Percentiles rank a stretch among this genome's conserved stretches.
phyloP scores from a whole-genome alignment of 2,329 filamentous ascomycete species.

The Magnaporthiopsis rhizophila region DNA sequence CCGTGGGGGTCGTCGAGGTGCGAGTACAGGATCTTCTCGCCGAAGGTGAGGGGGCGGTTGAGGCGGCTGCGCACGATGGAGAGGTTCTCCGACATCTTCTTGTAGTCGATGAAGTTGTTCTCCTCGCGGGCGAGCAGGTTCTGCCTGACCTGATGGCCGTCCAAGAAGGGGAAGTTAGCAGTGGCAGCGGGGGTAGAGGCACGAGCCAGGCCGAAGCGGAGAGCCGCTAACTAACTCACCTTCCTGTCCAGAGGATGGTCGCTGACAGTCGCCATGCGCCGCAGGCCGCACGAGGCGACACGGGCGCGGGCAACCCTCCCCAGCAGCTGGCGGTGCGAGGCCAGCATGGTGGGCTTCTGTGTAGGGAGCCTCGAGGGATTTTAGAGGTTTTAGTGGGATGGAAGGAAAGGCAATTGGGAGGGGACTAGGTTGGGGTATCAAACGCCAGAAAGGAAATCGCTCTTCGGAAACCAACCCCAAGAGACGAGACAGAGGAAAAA shows the following conservation, averaged over 20 bases:
- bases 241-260: slow-evolving; percentile 86
- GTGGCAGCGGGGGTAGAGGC: background rate
- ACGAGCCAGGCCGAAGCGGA: background rate
- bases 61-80: slow-evolving; percentile 80
- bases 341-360: slow-evolving; percentile 49
- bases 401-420: slow-evolving; percentile 23
- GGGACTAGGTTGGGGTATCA: slow-evolving; percentile 18
- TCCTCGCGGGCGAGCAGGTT: slow-evolving; percentile 77
- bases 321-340: slow-evolving; percentile 58
- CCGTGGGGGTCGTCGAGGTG: slow-evolving; percentile 94
- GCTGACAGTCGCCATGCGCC: slow-evolving; percentile 75
- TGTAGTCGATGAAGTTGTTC: slow-evolving; percentile 97
- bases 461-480: background rate
- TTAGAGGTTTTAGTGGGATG: slow-evolving; percentile 8
- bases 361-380: slow-evolving; percentile 14
- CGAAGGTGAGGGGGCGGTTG: slow-evolving; percentile 82
- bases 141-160: slow-evolving; percentile 61
- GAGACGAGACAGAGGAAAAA: background rate
- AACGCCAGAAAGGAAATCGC: slow-evolving; percentile 6
- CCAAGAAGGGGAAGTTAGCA: slow-evolving; percentile 7
- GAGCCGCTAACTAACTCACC: slow-evolving; percentile 36
- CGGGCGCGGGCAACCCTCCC: slow-evolving; percentile 56
- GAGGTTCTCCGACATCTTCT: slow-evolving; percentile 98
- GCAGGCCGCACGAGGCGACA: slow-evolving; percentile 51
- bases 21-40: slow-evolving; percentile 98